Conservation (phyloP, 306 rosid genomes). For the Vachellia pachyceras region DNA sequence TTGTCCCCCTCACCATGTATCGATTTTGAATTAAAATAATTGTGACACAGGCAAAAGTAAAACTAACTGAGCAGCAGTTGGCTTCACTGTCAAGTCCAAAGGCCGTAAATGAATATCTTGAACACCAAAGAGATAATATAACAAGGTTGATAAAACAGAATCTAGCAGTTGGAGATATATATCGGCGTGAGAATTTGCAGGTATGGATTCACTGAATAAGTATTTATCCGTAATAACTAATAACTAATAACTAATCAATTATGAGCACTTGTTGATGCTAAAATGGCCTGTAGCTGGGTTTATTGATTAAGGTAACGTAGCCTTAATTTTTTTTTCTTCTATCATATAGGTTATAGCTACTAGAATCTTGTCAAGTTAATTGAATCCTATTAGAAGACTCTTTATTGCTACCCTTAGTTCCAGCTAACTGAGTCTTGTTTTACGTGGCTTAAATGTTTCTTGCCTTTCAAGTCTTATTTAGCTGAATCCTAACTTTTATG, state of each 20-base stretch:
- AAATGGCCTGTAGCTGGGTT: not conserved
- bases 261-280: not conserved
- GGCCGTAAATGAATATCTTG: constrained; percentile 88
- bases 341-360: not conserved
- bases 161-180: constrained; percentile 97
- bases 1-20: not conserved
- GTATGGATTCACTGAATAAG: constrained; percentile 41
- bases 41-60: constrained; percentile 68
- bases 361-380: not conserved
- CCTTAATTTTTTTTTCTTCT: not conserved
- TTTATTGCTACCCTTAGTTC: not conserved
- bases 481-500: not conserved
- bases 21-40: constrained; percentile 27
- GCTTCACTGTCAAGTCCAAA: constrained; percentile 82
- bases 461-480: not conserved
- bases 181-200: constrained; percentile 87
- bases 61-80: constrained; percentile 78
- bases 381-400: not conserved
- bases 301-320: not conserved
- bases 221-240: no score
- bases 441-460: not conserved
- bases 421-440: not conserved
- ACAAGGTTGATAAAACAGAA: constrained; percentile 79
- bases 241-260: not conserved
- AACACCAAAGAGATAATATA: constrained; percentile 81